Base-by-base conservation (phyloP, 352 stramenopile genomes). In the Phytophthora parvispora region DNA sequence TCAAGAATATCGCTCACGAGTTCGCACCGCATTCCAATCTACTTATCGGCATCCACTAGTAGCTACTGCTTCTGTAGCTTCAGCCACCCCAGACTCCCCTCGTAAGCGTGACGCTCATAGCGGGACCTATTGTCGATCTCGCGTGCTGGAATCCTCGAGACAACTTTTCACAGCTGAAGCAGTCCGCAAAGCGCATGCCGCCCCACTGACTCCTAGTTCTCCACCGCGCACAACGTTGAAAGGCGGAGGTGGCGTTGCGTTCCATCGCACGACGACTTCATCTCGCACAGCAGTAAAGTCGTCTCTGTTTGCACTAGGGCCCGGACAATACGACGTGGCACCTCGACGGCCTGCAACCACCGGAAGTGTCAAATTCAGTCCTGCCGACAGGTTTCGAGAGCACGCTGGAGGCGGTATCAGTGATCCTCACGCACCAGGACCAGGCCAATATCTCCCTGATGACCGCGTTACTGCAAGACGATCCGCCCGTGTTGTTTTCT, bases 321-420 rank as follows among this genome's bases (percentile, higher is more conserved):
- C 83, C 13, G 81, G 83, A 1, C 83, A 91, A 60, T 91, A 91
- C 62, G 75, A 91, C 34, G 57, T 84, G 20, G 27, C 48, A 3
- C 74, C 69, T 1, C 63, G 72, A 28, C 72, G 62, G 10, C 64
- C 60, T 15, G 62, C 61, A 25, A 78, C 67, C 18, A 69, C 67
- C 6, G 68, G 61, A 1, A 76, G 72, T 15, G 67, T 82, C 29
- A 90, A 90, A 56, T 91, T 91, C 71, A 90, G 79, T 51, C 77
- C 81, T 0, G 85, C 79, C 10, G 83, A 91, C 54, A 60, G 83
- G 2, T 91, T 91, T 60, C 78, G 73, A 55, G 83, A 90, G 28
- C 61, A 81, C 38, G 79, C 77, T 60, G 71, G 61, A 8, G 81
- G 69, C 45, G 72, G 62, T 0, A 74, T 75, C 42, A 61, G 55